phyloP scores from a whole-genome alignment of 2,329 filamentous ascomycete species.

The Clonostachys byssicola region DNA sequence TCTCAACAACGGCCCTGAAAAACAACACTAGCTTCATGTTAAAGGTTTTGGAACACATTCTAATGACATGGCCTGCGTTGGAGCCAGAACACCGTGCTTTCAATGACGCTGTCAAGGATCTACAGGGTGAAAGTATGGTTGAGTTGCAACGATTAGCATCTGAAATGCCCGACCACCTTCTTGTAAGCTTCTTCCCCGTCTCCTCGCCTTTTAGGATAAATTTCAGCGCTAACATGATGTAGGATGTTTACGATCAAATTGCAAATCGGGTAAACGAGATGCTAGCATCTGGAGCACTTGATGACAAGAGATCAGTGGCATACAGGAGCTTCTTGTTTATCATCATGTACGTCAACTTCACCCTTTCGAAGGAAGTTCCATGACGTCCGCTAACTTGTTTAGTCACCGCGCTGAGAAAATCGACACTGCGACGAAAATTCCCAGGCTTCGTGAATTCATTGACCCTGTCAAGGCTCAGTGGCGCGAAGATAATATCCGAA shows the following conservation, averaged over 20 bases:
- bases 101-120: constrained; percentile 83
- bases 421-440: constrained; percentile 64
- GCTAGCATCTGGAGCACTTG: constrained; percentile 65
- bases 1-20: constrained; percentile 77
- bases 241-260: constrained; percentile 83
- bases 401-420: constrained; percentile 79
- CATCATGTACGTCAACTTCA: constrained; percentile 61
- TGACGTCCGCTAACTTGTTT: neutral
- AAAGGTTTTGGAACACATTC: constrained; percentile 84
- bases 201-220: neutral
- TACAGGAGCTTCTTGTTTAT: constrained; percentile 91
- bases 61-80: constrained; percentile 75
- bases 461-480: constrained; percentile 79
- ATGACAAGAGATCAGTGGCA: constrained; percentile 80
- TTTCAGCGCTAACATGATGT: neutral
- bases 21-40: constrained; percentile 78
- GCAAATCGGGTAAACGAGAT: constrained; percentile 80
- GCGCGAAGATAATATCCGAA: constrained; percentile 66
- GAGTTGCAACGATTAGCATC: constrained; percentile 86
- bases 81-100: constrained; percentile 69
- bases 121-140: constrained; percentile 79
- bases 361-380: too few species aligned
- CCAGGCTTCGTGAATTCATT: constrained; percentile 72
- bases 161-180: constrained; percentile 86
- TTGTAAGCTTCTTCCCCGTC: constrained; percentile 42